These are phyloP conservation scores for Candida koratica DNA, from an alignment of 805 yeast species.

Conservation along the genomic window DNA sequence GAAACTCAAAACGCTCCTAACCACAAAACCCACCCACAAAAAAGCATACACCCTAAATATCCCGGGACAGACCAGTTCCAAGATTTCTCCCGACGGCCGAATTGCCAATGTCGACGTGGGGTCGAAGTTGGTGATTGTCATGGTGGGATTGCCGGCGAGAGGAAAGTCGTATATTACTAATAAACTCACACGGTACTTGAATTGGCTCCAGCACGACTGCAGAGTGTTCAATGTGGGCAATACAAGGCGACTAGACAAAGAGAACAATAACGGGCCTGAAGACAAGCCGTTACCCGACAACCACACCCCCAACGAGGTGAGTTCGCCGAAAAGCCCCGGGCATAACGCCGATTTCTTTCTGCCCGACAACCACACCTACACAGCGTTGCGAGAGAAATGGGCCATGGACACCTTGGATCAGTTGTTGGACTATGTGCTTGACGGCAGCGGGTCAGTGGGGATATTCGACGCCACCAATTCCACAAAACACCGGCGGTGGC, in stretches of 20 bases:
- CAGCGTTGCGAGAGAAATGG: slow-evolving; percentile 82
- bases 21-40: slow-evolving; percentile 40
- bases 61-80: slow-evolving; percentile 85
- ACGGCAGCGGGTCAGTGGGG: slow-evolving; percentile 87
- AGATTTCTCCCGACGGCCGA: slow-evolving; percentile 71
- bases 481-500: slow-evolving; percentile 58
- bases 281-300: slow-evolving; percentile 51
- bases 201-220: slow-evolving; percentile 91
- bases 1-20: slow-evolving; percentile 31
- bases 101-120: slow-evolving; percentile 67
- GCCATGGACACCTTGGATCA: slow-evolving; percentile 91
- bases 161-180: slow-evolving; percentile 94
- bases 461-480: slow-evolving; percentile 85
- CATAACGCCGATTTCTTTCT: slow-evolving; percentile 85
- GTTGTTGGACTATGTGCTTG: slow-evolving; percentile 71
- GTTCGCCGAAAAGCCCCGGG: slow-evolving; percentile 13
- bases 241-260: slow-evolving; percentile 74
- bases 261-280: slow-evolving; percentile 63
- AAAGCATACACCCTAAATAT: slow-evolving; percentile 84
- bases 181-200: slow-evolving; percentile 82
- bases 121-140: slow-evolving; percentile 82
- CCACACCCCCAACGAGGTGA: slow-evolving; percentile 29
- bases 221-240: slow-evolving; percentile 93
- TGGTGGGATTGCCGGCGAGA: slow-evolving; percentile 95
- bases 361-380: slow-evolving; percentile 67